These are phyloP conservation scores for Alternaria arborescens DNA, from an alignment of 2,329 filamentous ascomycete species.

Conservation along the genomic window DNA sequence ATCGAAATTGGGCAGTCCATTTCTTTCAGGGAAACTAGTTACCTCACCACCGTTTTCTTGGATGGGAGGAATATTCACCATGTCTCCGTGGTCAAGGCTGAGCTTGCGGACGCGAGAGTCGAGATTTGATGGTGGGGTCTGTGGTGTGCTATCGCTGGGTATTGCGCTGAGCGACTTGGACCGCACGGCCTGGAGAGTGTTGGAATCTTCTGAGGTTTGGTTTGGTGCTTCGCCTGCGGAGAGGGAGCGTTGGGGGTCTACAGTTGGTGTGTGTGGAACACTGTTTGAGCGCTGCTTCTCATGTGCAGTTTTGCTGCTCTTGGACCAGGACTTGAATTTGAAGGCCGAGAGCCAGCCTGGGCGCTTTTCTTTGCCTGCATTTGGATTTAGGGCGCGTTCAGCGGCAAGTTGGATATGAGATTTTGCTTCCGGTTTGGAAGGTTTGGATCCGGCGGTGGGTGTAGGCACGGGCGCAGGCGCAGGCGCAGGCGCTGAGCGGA, in stretches of 20 bases:
- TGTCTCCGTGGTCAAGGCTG: conserved; percentile 18
- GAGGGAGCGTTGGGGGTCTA: conserved; percentile 39
- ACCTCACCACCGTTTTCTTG: conserved; percentile 21
- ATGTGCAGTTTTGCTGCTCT: conserved; percentile 24
- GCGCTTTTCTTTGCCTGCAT: conserved; percentile 37
- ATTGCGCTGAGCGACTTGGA: conserved; percentile 48
- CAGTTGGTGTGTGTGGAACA: conserved; percentile 21
- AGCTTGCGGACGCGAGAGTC: conserved; percentile 36
- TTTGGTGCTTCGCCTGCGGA: conserved; percentile 29
- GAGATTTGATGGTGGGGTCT: conserved; percentile 31
- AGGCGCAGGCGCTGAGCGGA: conserved; percentile 18
- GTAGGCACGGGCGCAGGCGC: neutral
- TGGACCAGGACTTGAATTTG: conserved; percentile 40
- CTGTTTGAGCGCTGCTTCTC: conserved; percentile 36
- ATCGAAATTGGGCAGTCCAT: neutral
- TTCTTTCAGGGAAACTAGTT: conserved; percentile 13
- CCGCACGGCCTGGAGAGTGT: conserved; percentile 37
- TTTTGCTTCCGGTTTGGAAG: conserved; percentile 19
- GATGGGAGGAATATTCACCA: conserved; percentile 13
- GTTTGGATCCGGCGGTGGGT: neutral
- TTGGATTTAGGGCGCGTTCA: conserved; percentile 29
- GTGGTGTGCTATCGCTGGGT: conserved; percentile 21
- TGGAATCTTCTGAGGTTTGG: conserved; percentile 22
- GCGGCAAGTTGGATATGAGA: conserved; percentile 34
- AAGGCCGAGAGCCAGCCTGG: conserved; percentile 43